A percentile compares a stretch with the other conserved stretches of the same genome.
These are phyloP conservation scores for Hylodesmum podocarpum DNA, from an alignment of 306 rosid species.

Conservation along the genomic window DNA sequence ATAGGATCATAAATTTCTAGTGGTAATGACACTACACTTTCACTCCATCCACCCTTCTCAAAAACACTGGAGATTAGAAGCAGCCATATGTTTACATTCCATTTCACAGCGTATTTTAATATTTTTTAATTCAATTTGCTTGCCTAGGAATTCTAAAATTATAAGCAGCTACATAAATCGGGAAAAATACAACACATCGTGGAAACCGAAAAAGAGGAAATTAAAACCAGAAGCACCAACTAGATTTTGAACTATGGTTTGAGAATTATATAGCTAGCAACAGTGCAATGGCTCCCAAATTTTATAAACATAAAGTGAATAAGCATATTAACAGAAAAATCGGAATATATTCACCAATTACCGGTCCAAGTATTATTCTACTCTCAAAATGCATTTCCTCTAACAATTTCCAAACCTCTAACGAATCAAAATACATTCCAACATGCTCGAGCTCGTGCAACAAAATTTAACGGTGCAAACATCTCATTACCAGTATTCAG, in stretches of 20 bases:
- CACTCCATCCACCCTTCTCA: not conserved
- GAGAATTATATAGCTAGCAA: not conserved
- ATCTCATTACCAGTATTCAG: not conserved
- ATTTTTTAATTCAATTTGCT: slow-evolving; percentile 5
- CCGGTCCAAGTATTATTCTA: not conserved
- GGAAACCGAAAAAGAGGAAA: slow-evolving; percentile 1
- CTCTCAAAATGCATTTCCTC: not conserved
- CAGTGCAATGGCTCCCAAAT: not conserved
- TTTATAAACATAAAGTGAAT: not conserved
- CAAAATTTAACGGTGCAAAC: not conserved
- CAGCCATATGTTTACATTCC: not conserved
- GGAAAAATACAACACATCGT: not conserved
- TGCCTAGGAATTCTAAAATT: slow-evolving; percentile 13
- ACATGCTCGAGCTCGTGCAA: not conserved
- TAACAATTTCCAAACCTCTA: not conserved
- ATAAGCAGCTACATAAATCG: slow-evolving; percentile 1
- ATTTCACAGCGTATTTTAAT: not conserved
- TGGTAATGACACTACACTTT: not conserved
- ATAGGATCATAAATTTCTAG: not conserved
- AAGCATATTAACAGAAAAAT: not conserved
- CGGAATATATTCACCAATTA: not conserved
- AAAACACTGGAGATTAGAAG: not conserved
- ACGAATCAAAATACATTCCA: not conserved
- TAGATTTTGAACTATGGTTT: not conserved
- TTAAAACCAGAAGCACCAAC: not conserved